A percentile compares a stretch with the other conserved stretches of the same genome.
These are phyloP conservation scores for Hypsizygus marmoreus DNA, from an alignment of 768 basidiomycete genomes.

Conservation along the genomic window DNA sequence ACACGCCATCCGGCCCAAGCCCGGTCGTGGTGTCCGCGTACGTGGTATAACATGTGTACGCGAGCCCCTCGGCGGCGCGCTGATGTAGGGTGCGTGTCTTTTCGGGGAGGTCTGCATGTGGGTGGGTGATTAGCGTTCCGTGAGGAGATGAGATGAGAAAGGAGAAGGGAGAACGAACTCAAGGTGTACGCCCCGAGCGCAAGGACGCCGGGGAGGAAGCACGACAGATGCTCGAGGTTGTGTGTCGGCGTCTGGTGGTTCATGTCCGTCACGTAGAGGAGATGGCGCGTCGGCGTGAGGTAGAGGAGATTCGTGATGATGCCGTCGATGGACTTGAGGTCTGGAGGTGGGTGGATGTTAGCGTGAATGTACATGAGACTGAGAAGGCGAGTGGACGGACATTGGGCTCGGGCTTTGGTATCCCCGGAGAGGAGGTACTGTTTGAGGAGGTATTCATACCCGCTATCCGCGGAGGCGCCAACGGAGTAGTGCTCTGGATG, in stretches of 20 bases:
- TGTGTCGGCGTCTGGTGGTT: constrained; percentile 35
- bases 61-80: constrained; percentile 74
- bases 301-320: constrained; percentile 61
- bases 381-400: constrained; percentile 34
- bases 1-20: constrained; percentile 60
- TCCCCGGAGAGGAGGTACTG: constrained; percentile 61
- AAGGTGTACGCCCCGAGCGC: constrained; percentile 62
- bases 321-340: constrained; percentile 51
- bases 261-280: constrained; percentile 67
- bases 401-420: constrained; percentile 47
- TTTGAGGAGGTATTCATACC: constrained; percentile 70
- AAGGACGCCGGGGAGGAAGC: constrained; percentile 68
- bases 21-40: constrained; percentile 70
- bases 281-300: constrained; percentile 53
- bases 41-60: constrained; percentile 64
- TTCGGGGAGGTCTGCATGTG: constrained; percentile 26
- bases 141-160: too few species aligned
- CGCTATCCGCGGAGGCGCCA: constrained; percentile 63
- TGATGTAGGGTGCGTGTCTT: constrained; percentile 49
- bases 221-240: constrained; percentile 66
- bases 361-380: neutral
- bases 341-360: constrained; percentile 26
- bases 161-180: too few species aligned
- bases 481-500: constrained; percentile 45
- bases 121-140: too few species aligned